Evolutionary conservation across 1,139 yeast species (phyloP).

Genomic region (Lodderomyces theae): DNA sequence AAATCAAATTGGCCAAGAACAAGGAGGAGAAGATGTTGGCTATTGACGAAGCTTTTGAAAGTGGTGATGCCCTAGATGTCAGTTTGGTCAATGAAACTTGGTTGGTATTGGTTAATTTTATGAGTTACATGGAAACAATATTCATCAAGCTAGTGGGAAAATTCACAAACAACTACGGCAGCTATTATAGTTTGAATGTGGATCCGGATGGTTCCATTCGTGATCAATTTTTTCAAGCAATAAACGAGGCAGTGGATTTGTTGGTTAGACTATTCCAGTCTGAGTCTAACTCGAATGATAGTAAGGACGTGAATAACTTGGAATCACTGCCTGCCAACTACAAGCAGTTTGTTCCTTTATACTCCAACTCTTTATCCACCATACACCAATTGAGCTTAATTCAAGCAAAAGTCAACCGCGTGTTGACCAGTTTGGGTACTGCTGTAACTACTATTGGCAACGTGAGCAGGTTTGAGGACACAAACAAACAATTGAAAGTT

Average conservation of each 20-base stretch:
- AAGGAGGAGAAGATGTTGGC: constrained; percentile 28
- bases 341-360: constrained; percentile 38
- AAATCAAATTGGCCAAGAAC: constrained; percentile 29
- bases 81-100: constrained; percentile 47
- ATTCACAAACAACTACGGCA: constrained; percentile 39
- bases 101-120: constrained; percentile 40
- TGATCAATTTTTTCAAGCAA: constrained; percentile 25
- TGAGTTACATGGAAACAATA: constrained; percentile 33
- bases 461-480: constrained; percentile 29
- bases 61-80: constrained; percentile 41
- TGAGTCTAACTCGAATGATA: constrained; percentile 16
- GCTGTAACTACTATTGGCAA: constrained; percentile 36
- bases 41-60: constrained; percentile 35
- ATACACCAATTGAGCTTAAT: constrained; percentile 36
- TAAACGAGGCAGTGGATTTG: constrained; percentile 26
- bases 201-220: constrained; percentile 33
- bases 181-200: constrained; percentile 28
- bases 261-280: constrained; percentile 33
- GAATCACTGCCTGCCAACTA: constrained; percentile 39
- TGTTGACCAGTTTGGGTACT: constrained; percentile 35
- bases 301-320: constrained; percentile 24
- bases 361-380: constrained; percentile 44
- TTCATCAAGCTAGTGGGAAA: constrained; percentile 31
- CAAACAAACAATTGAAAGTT: constrained; percentile 37
- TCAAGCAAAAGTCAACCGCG: constrained; percentile 27